Evolutionary conservation across 495 filamentous ascomycete genomes (phyloP), one percentile per base, ranked within the genome.

Genomic region (Annulohypoxylon bovei): DNA sequence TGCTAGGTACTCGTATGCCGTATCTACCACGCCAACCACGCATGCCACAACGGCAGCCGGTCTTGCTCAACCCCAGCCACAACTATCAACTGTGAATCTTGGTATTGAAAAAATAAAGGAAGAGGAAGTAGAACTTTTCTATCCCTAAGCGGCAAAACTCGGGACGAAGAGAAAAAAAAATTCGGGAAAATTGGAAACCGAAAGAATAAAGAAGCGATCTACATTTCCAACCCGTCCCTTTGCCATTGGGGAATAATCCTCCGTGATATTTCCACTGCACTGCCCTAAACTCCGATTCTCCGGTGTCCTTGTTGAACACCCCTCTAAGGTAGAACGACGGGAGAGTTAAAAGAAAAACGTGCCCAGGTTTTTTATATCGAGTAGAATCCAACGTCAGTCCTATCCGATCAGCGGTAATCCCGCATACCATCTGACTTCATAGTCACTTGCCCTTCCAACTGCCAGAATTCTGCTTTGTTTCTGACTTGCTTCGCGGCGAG

Each of bases 281-380:
- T 39, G 58, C 39, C 8, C 49, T n/a, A 55, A 64, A 58, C 44
- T 59, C 63, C 53, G 54, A 16, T 58, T 66, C 54, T 40, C 54
- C 23, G 44, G 23, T 40, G 32, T 50, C 32, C n/a, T n/a, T n/a
- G 40, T 40, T 30, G 28, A 56, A 20, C 44, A 5, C 40, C 40
- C 16, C n/a, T 52, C 54, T 66, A 66, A 39, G 32, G 12, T 12
- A 28, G 54, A 27, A 42, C 53, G 40, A 52, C 22, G 27, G 33
- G 52, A 30, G 27, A 37, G 28, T 40, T 12, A 37, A 16, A 28
- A 42, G 23, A 47, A 39, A 53, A 27, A n/a, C 3, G 27, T 25
- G 44, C 44, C 3, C 44, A 18, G 44, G 7, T 12, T 47, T 50
- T 8, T 14, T n/a, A 25, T 27, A 4, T 27, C 46, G 39, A 42